Evolutionary conservation across 139 green algal genomes (phyloP).

Genomic region (Prasinococcaceae sp.): DNA sequence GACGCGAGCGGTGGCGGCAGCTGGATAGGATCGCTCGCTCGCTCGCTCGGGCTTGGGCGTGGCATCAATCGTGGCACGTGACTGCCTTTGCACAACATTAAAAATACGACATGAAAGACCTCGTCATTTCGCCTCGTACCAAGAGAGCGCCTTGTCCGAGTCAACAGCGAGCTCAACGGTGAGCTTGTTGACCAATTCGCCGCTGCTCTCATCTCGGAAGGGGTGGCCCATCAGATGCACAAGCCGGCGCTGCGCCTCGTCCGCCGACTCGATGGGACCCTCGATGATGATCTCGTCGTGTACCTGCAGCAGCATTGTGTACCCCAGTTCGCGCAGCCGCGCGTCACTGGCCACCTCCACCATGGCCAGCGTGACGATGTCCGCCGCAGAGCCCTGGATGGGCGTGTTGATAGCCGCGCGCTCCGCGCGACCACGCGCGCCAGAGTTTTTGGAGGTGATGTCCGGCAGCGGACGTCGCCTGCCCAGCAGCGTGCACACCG

Average conservation of each 20-base stretch:
- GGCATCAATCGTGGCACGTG: no score
- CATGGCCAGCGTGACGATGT: slow-evolving; percentile 89
- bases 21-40: no score
- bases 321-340: slow-evolving; percentile 61
- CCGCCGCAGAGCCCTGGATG: slow-evolving; percentile 86
- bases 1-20: no score
- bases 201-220: no score
- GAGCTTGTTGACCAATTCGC: slow-evolving; percentile 45
- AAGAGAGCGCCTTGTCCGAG: slow-evolving; percentile 72
- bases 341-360: slow-evolving; percentile 51
- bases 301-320: slow-evolving; percentile 82
- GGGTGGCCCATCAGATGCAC: slow-evolving; percentile 72
- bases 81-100: no score
- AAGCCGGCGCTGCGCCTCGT: slow-evolving; percentile 56
- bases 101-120: no score
- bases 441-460: slow-evolving; percentile 22
- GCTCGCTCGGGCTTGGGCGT: no score
- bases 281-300: slow-evolving; percentile 97
- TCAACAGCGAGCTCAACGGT: slow-evolving; percentile 76
- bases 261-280: slow-evolving; percentile 56
- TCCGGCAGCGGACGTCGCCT: slow-evolving; percentile 59
- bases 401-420: slow-evolving; percentile 95
- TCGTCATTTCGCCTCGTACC: slow-evolving; percentile 98
- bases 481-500: slow-evolving; percentile 57
- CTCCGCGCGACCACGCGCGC: slow-evolving; percentile 26